phyloP scores from a whole-genome alignment of 202 grass and related monocot species.

The Dendrocalamus latiflorus region DNA sequence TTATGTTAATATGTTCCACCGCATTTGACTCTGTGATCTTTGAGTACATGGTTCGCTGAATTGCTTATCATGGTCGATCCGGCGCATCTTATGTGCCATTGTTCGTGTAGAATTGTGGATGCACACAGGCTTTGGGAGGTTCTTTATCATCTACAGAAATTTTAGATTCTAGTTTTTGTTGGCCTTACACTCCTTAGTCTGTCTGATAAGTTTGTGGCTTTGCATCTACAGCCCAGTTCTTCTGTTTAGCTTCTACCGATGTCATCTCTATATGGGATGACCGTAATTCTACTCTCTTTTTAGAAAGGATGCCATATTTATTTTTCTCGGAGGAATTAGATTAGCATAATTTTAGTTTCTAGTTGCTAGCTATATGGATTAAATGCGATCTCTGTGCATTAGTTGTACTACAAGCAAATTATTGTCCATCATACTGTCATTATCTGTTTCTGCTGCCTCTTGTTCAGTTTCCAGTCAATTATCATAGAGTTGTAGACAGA shows the following conservation, averaged over 20 bases:
- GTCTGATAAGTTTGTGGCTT: neutral
- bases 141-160: neutral
- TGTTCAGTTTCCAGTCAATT: conserved; percentile 22
- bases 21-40: neutral
- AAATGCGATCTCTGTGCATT: conserved; percentile 15
- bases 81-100: neutral
- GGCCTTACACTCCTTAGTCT: neutral
- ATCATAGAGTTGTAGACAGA: neutral
- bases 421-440: neutral
- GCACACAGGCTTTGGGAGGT: neutral
- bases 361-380: neutral
- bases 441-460: neutral
- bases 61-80: neutral
- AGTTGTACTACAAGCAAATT: conserved; percentile 1
- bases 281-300: neutral
- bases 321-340: neutral
- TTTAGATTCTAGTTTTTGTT: neutral
- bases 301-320: neutral
- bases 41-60: neutral
- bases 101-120: conserved; percentile 5
- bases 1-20: conserved; percentile 6
- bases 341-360: neutral
- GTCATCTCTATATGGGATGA: neutral
- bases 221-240: neutral
- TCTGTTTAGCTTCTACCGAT: conserved; percentile 4